These are phyloP conservation scores for Ceratobasidium sp. DNA, from an alignment of 1,284 basidiomycete genomes.

Conservation along the genomic window DNA sequence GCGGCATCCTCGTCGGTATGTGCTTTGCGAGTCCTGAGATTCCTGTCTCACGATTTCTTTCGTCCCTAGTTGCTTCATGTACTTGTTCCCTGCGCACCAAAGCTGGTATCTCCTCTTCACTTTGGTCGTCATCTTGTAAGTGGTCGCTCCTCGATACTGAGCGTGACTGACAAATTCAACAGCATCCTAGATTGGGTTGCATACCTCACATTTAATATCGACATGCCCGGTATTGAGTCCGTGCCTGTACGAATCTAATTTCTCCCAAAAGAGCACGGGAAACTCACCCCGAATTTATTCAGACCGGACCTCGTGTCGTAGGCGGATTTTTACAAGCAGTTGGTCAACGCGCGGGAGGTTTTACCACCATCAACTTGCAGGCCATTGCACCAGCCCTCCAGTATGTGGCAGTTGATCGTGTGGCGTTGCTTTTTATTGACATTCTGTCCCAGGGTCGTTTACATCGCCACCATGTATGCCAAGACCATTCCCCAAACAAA, in stretches of 20 bases:
- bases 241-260: slow-evolving; percentile 1
- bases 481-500: not conserved
- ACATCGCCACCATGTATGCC: slow-evolving; percentile 31
- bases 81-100: slow-evolving; percentile 30
- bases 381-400: slow-evolving; percentile 24
- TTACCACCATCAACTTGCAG: slow-evolving; percentile 34
- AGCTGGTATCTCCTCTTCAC: slow-evolving; percentile 33
- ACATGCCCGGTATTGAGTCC: slow-evolving; percentile 4
- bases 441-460: not conserved
- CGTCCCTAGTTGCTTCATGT: slow-evolving; percentile 24
- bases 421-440: not conserved
- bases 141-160: no score
- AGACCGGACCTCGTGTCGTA: slow-evolving; percentile 20
- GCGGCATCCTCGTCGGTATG: slow-evolving; percentile 30
- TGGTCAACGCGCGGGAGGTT: slow-evolving; percentile 28
- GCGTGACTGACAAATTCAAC: no score
- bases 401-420: not conserved
- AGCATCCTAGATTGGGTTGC: slow-evolving; percentile 31
- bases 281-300: not conserved
- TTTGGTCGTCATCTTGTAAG: slow-evolving; percentile 18
- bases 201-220: slow-evolving; percentile 34
- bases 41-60: not conserved
- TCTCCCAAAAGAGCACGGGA: not conserved
- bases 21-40: not conserved
- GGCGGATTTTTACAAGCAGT: slow-evolving; percentile 25